phyloP scores from a whole-genome alignment of 169 alveolate genomes.

The Plasmodium cynomolgi region DNA sequence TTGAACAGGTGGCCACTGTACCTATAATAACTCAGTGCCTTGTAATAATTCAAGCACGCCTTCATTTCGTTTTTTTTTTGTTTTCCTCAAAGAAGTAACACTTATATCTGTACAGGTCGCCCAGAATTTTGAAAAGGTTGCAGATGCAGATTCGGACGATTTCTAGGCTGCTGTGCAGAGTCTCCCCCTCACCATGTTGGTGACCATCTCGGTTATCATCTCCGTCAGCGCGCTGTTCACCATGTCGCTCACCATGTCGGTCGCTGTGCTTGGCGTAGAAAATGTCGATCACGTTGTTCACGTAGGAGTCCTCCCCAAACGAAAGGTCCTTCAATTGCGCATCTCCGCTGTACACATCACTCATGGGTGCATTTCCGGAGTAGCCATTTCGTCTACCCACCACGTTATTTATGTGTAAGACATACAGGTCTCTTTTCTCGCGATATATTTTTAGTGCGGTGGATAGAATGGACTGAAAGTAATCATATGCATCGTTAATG shows the following conservation, averaged over 20 bases:
- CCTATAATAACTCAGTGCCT: slow-evolving; percentile 24
- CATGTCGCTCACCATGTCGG: neutral
- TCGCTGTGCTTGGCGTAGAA: neutral
- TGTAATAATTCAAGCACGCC: slow-evolving; percentile 52
- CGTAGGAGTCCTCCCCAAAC: slow-evolving; percentile 7
- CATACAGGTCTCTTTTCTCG: slow-evolving; percentile 21
- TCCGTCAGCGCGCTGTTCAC: no score
- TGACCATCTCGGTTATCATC: neutral
- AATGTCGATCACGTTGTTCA: slow-evolving; percentile 28
- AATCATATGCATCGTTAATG: slow-evolving; percentile 26
- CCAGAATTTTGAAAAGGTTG: slow-evolving; percentile 40
- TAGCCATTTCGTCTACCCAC: neutral
- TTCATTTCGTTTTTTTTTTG: slow-evolving; percentile 26
- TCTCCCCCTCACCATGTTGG: neutral
- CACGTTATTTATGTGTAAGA: slow-evolving; percentile 7
- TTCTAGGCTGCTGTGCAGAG: slow-evolving; percentile 16
- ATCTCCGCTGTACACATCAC: neutral
- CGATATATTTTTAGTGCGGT: slow-evolving; percentile 17
- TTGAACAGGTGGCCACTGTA: slow-evolving; percentile 49
- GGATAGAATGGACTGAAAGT: slow-evolving; percentile 15
- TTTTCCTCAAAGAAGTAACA: slow-evolving; percentile 20
- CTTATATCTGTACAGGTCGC: slow-evolving; percentile 47
- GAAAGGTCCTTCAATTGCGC: neutral
- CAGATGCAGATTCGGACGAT: slow-evolving; percentile 30
- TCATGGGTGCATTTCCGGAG: neutral